phyloP scores from a whole-genome alignment of 1,284 basidiomycete genomes.

The Irpex lacteus region DNA sequence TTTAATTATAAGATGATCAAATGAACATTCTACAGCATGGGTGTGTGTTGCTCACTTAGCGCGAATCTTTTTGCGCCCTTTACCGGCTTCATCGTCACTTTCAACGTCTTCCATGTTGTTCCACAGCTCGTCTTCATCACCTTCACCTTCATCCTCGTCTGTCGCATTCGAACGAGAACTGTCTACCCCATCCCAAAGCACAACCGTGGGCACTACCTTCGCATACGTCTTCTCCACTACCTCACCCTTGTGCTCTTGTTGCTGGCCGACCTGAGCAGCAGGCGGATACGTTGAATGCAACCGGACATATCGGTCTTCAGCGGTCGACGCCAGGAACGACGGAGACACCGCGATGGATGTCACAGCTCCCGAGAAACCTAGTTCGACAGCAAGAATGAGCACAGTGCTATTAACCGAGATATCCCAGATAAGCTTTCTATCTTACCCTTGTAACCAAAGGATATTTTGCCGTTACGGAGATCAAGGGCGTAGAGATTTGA shows the following conservation, averaged over 20 bases:
- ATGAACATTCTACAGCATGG: neutral
- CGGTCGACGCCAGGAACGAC: slow-evolving; percentile 52
- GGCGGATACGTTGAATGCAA: slow-evolving; percentile 67
- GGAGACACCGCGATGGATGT: slow-evolving; percentile 59
- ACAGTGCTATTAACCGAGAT: slow-evolving; percentile 3
- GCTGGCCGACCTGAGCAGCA: slow-evolving; percentile 45
- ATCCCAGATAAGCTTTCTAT: neutral
- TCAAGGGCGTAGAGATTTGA: slow-evolving; percentile 73
- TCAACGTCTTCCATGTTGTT: slow-evolving; percentile 33
- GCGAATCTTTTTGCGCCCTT: slow-evolving; percentile 10
- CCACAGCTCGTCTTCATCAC: slow-evolving; percentile 48
- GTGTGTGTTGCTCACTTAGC: neutral
- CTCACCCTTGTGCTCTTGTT: slow-evolving; percentile 61
- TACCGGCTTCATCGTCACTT: slow-evolving; percentile 27
- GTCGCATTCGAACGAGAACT: slow-evolving; percentile 36
- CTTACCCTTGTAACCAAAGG: slow-evolving; percentile 73
- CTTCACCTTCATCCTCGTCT: slow-evolving; percentile 35
- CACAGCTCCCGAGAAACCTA: slow-evolving; percentile 69
- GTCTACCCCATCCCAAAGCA: slow-evolving; percentile 52
- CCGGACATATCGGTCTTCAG: slow-evolving; percentile 72
- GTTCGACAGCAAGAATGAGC: neutral
- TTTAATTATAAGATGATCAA: neutral
- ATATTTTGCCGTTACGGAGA: slow-evolving; percentile 66
- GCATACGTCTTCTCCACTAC: slow-evolving; percentile 70
- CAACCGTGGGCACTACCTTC: slow-evolving; percentile 60